Evolutionary conservation across 2,329 filamentous ascomycete species (phyloP), one percentile per base, ranked within the genome.

Genomic region (Lachnellula suecica): DNA sequence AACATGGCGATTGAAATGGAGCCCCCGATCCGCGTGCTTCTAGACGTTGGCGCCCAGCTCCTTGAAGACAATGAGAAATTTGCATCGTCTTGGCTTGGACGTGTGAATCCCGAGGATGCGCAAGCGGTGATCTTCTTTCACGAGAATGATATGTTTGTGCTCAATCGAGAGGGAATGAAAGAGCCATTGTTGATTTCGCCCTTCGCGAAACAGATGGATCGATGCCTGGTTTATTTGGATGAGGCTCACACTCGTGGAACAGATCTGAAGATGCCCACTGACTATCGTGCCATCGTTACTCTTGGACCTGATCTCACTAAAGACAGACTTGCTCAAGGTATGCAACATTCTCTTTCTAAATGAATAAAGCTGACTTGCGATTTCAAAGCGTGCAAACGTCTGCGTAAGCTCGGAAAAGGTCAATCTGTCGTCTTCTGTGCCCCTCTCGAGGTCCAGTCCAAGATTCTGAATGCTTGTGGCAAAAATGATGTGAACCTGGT

Each of bases 41-140:
- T 91, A 0, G 87, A 91, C 57, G 85, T 88, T 0, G 87, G 88
- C 0, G 87, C 88, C 0, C 82, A 86, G 44, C 79, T 91, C 4
- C 65, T 91, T 0, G 86, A 91, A 25, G 73, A 70, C 15, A 89
- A 89, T 56, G 2, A 68, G 0, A 68, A 77, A 2, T 72, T 89
- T 3, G 80, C 82, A 0, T 56, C 59, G 7, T 51, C 59, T 1
- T 89, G 84, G 84, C 62, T 89, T 1, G n/a, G 49, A 1, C 63
- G 58, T 40, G 54, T 59, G 0, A 23, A 56, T 0, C 37, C 55
- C 2, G 15, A 52, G 1, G 29, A 52, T 0, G 69, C 64, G 0
- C 67, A 81, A 23, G 78, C 76, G 0, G 76, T 74, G 0, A 91
- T 79, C 59, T 81, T 87, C 50, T 71, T 81, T 46, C 71, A 79